Evolutionary conservation across 2,329 filamentous ascomycete genomes (phyloP).

Genomic region (Blastomyces emzantsi): DNA sequence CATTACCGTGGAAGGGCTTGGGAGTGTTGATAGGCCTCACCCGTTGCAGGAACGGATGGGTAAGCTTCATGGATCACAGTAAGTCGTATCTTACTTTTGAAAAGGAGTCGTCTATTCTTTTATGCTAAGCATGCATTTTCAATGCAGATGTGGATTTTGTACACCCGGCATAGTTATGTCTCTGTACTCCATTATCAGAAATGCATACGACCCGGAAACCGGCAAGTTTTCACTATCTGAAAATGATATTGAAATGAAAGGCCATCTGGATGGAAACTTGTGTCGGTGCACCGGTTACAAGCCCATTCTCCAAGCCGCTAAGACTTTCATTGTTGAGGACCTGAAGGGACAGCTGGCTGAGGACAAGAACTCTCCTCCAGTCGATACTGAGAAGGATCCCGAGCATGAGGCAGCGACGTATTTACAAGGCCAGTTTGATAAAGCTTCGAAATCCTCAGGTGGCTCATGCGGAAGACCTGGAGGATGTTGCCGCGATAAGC

Average conservation of each 20-base stretch:
- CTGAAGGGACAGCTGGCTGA: conserved; percentile 41
- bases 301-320: conserved; percentile 76
- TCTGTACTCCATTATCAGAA: conserved; percentile 38
- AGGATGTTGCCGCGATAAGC: conserved; percentile 22
- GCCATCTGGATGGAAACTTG: conserved; percentile 82
- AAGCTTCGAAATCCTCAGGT: background rate
- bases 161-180: conserved; percentile 82
- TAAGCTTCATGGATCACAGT: conserved; percentile 73
- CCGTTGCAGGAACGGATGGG: conserved; percentile 77
- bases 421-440: conserved; percentile 5
- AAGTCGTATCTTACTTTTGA: background rate
- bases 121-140: background rate
- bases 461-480: conserved; percentile 22
- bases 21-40: conserved; percentile 68
- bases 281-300: conserved; percentile 83
- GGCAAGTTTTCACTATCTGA: conserved; percentile 65
- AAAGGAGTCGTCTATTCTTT: background rate
- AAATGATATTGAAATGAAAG: conserved; percentile 61
- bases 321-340: conserved; percentile 56
- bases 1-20: conserved; percentile 85
- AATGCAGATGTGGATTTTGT: conserved; percentile 61
- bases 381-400: conserved; percentile 49
- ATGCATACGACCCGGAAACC: conserved; percentile 70
- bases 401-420: conserved; percentile 41
- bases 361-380: conserved; percentile 41